Evolutionary conservation across 225 moss, liverwort and hornwort genomes (phyloP).

Genomic region (Antitrichia curtipendula): DNA sequence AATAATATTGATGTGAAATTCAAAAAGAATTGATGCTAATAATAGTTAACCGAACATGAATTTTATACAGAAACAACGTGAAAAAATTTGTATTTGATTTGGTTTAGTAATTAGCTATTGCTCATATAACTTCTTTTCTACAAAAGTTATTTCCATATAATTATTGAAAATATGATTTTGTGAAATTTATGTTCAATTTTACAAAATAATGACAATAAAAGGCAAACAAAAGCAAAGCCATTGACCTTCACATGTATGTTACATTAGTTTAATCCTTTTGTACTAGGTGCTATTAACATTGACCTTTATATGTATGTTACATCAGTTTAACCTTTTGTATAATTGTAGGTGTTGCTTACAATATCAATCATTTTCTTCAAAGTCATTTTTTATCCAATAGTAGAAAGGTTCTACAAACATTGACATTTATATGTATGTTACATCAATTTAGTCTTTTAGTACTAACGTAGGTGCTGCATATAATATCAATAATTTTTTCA

Average conservation of each 20-base stretch:
- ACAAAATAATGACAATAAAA: neutral
- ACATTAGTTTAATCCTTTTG: neutral
- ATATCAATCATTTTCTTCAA: no score
- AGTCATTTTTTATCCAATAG: no score
- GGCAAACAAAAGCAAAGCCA: neutral
- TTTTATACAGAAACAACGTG: neutral
- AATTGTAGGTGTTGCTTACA: no score
- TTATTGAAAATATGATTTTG: neutral
- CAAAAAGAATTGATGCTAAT: neutral
- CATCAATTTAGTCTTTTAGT: no score
- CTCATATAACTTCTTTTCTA: neutral
- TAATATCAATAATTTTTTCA: neutral
- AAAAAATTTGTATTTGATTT: neutral
- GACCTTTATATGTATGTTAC: no score
- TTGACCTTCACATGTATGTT: neutral
- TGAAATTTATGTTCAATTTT: neutral
- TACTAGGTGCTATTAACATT: neutral
- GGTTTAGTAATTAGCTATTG: neutral
- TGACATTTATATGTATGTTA: no score
- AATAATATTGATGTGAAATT: neutral
- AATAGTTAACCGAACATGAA: neutral
- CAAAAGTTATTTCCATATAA: neutral
- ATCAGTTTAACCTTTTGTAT: no score
- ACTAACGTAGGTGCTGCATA: no score
- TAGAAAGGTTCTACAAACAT: no score